Percentiles rank a stretch among this genome's conserved stretches.
phyloP scores from a whole-genome alignment of 2,329 filamentous ascomycete species.

The Arthrobotrys sphaeroides region DNA sequence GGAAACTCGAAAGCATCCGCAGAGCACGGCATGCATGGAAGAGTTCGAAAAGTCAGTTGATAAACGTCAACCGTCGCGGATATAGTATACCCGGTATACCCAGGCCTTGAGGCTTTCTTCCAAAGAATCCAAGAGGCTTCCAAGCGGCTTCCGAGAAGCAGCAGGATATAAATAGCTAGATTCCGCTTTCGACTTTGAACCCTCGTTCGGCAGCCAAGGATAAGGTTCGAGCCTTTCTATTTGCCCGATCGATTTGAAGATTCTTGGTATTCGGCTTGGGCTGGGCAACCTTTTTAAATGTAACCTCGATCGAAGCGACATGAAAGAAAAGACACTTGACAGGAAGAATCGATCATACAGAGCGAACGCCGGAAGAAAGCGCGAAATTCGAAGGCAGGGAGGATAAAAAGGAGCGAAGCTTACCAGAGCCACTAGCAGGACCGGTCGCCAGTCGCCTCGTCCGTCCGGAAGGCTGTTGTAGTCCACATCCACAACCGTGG shows the following conservation, averaged over 20 bases:
- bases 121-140: background rate
- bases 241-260: constrained; percentile 6
- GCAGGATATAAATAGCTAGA: constrained; percentile 29
- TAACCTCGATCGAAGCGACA: constrained; percentile 37
- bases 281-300: constrained; percentile 33
- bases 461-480: constrained; percentile 50
- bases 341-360: background rate
- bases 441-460: constrained; percentile 52
- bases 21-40: background rate
- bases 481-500: constrained; percentile 31
- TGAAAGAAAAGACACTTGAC: constrained; percentile 10
- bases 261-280: constrained; percentile 16
- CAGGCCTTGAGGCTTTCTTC: background rate
- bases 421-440: constrained; percentile 46
- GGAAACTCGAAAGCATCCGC: constrained; percentile 29
- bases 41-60: background rate
- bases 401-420: background rate
- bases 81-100: constrained; percentile 1
- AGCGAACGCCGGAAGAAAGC: background rate
- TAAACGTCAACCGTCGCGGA: constrained; percentile 6
- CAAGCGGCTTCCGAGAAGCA: background rate
- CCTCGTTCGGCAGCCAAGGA: constrained; percentile 26
- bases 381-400: background rate
- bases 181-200: constrained; percentile 17
- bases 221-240: constrained; percentile 4